Evolutionary conservation across 2,329 filamentous ascomycete genomes (phyloP), one percentile per base, ranked within the genome.

Genomic region (Nannizziopsis arthrosporioides): DNA sequence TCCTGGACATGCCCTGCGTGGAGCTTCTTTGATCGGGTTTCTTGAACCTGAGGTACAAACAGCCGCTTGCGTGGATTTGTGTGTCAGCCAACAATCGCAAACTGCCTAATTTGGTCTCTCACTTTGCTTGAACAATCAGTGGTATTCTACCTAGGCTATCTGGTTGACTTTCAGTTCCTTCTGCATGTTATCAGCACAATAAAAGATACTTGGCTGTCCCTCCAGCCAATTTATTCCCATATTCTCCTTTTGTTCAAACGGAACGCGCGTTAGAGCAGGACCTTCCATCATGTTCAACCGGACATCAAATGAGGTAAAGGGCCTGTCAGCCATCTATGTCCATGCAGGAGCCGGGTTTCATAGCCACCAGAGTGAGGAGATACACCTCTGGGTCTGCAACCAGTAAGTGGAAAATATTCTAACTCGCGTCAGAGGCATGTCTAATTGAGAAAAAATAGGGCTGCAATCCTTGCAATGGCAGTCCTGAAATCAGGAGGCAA

Each of bases 281-380:
- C 32, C 10, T n/a, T 30, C 8, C 45, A 41, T 18, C 27, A 47
- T 36, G 37, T 19, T 47, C 30, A 30, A n/a, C 19, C 34, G 14
- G 15, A 5, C 39, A 32, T 37, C 46, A 22, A 41, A 63, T 14
- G 66, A 70, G 54, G 58, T 59, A 38, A 63, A 65, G 22, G 70
- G 76, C 54, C 68, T 80, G 8, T 80, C 80, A 49, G 88, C 87
- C 51, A 90, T 98, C 45, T 96, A 94, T 64, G 82, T 98, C 39
- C 92, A 98, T 66, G 92, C 90, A 34, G 92, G 92, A 31, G 92
- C 92, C 12, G 92, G 92, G 3, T 98, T 86, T 59, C 92, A 98
- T 64, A 95, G 88, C 61, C 72, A 78, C 18, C 78, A 84, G 51
- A 96, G 96, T 61, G 89, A 98, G 63, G 73, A 75, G 48, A 74